phyloP scores from a whole-genome alignment of 1,139 yeast species.

The Geotrichum citri-aurantii region DNA sequence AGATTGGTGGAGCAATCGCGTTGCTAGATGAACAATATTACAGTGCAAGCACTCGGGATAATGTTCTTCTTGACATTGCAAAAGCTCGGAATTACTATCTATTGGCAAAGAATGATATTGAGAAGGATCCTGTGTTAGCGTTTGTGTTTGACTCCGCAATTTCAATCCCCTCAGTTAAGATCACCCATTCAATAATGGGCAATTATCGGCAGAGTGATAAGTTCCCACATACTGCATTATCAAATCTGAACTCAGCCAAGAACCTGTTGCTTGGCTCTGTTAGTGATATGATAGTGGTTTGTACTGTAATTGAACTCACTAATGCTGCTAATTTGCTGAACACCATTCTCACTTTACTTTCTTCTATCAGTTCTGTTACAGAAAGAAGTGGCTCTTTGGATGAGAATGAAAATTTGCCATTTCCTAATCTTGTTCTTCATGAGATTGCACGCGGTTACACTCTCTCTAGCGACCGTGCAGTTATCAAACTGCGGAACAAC shows the following conservation, averaged over 20 bases:
- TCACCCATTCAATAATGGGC: not conserved
- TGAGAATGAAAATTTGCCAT: not conserved
- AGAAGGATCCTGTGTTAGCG: constrained; percentile 43
- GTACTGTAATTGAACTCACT: constrained; percentile 25
- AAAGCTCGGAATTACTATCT: constrained; percentile 26
- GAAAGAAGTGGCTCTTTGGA: not conserved
- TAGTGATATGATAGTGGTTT: constrained; percentile 14
- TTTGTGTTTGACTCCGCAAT: constrained; percentile 46
- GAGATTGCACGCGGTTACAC: constrained; percentile 17
- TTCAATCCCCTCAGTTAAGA: constrained; percentile 39
- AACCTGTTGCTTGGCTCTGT: constrained; percentile 12
- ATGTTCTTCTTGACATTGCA: constrained; percentile 21
- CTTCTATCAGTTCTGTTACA: constrained; percentile 24
- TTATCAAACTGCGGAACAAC: constrained; percentile 6
- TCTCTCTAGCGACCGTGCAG: constrained; percentile 14
- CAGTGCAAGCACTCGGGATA: constrained; percentile 21
- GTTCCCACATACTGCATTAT: constrained; percentile 9
- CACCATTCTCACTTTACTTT: constrained; percentile 30
- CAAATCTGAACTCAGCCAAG: constrained; percentile 17
- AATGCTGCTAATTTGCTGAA: constrained; percentile 23
- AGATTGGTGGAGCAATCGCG: constrained; percentile 23
- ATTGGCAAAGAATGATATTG: constrained; percentile 26
- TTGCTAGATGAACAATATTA: constrained; percentile 18
- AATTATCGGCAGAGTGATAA: not conserved
- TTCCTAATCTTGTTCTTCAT: constrained; percentile 15